phyloP scores from a whole-genome alignment of 1,284 basidiomycete genomes.

The Trametes hirsuta region DNA sequence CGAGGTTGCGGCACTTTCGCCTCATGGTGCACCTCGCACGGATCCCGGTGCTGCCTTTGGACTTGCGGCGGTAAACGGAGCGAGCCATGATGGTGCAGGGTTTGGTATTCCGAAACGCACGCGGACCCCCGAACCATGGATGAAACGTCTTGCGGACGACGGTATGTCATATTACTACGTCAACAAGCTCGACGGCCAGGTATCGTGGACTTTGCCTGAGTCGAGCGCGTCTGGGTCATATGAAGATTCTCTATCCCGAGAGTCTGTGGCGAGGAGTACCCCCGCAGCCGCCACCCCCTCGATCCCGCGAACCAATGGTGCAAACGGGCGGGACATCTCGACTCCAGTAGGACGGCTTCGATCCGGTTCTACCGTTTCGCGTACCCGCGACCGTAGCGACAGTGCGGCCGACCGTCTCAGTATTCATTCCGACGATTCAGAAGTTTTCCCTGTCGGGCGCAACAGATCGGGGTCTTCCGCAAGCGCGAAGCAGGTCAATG shows the following conservation, averaged over 20 bases:
- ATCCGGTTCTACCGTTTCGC: conserved; percentile 21
- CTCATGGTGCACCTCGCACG: conserved; percentile 57
- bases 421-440: conserved; percentile 78
- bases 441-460: conserved; percentile 61
- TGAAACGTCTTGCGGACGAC: conserved; percentile 79
- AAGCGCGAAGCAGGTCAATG: conserved; percentile 17
- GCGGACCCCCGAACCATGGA: conserved; percentile 78
- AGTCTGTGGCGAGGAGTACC: conserved; percentile 5
- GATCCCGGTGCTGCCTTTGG: conserved; percentile 56
- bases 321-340: conserved; percentile 23
- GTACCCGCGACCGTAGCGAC: conserved; percentile 34
- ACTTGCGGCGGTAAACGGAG: conserved; percentile 34
- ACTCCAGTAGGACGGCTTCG: conserved; percentile 37
- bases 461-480: conserved; percentile 33
- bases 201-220: conserved; percentile 69
- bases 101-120: conserved; percentile 63
- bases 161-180: conserved; percentile 82
- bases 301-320: conserved; percentile 23
- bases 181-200: conserved; percentile 72
- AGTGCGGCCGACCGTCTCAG: conserved; percentile 54
- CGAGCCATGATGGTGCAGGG: conserved; percentile 43
- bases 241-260: conserved; percentile 16
- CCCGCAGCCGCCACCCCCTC: conserved; percentile 5
- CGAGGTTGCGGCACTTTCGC: conserved; percentile 61
- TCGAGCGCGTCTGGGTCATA: conserved; percentile 20